Evolutionary conservation across 805 yeast species (phyloP).

Genomic region (Starmerella stellata): DNA sequence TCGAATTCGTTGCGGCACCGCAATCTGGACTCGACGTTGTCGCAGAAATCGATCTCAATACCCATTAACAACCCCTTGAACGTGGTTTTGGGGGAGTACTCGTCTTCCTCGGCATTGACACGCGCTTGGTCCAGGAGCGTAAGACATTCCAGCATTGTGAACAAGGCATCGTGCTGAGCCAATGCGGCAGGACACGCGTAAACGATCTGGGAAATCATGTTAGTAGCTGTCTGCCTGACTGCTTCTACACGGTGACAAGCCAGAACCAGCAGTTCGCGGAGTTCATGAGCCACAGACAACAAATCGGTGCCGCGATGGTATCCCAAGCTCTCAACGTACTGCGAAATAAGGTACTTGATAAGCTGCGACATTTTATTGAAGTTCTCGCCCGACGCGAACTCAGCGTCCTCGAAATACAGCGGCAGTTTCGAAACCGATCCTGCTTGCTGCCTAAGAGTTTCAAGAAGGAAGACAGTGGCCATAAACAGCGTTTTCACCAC

Average conservation of each 20-base stretch:
- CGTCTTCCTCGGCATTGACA: constrained; percentile 65
- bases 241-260: constrained; percentile 64
- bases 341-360: constrained; percentile 39
- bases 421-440: constrained; percentile 71
- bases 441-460: constrained; percentile 53
- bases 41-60: constrained; percentile 45
- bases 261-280: constrained; percentile 45
- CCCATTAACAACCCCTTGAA: constrained; percentile 33
- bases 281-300: constrained; percentile 26
- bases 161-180: constrained; percentile 56
- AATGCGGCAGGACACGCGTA: constrained; percentile 54
- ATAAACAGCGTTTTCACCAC: constrained; percentile 55
- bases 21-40: constrained; percentile 57
- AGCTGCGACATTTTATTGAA: constrained; percentile 51
- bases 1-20: constrained; percentile 45
- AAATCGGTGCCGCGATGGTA: constrained; percentile 1
- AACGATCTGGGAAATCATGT: constrained; percentile 54
- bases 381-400: constrained; percentile 46
- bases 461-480: constrained; percentile 64
- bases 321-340: constrained; percentile 24
- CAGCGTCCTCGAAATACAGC: constrained; percentile 72
- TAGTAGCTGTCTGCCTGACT: constrained; percentile 63
- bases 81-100: constrained; percentile 64
- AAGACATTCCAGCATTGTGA: constrained; percentile 63
- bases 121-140: constrained; percentile 62